Percentiles rank a stretch among this genome's conserved stretches.
Conservation (phyloP, 2,329 filamentous ascomycete species). For the Exophiala spinifera region DNA sequence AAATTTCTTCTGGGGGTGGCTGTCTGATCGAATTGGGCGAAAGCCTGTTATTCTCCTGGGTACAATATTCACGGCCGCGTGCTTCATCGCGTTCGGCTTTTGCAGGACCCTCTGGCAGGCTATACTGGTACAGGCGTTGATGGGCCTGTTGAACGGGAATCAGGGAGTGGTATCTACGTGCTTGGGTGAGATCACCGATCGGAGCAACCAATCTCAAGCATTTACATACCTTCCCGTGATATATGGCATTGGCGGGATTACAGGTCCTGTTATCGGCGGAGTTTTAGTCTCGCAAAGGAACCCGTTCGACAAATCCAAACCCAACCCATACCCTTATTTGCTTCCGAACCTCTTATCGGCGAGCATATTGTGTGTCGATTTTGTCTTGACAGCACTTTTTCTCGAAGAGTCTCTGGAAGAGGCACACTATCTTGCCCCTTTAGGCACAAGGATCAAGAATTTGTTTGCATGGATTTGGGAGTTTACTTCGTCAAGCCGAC, state of each 20-base stretch:
- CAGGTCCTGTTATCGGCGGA: slow-evolving; percentile 86
- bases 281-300: slow-evolving; percentile 67
- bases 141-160: slow-evolving; percentile 94
- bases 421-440: slow-evolving; percentile 58
- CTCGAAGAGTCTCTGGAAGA: slow-evolving; percentile 82
- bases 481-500: slow-evolving; percentile 57
- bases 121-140: slow-evolving; percentile 77
- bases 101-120: slow-evolving; percentile 80
- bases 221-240: slow-evolving; percentile 94
- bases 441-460: slow-evolving; percentile 57
- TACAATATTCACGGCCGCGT: slow-evolving; percentile 75
- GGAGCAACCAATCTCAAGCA: slow-evolving; percentile 86
- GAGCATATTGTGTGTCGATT: slow-evolving; percentile 66
- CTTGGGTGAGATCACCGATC: slow-evolving; percentile 89
- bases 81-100: slow-evolving; percentile 84
- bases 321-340: slow-evolving; percentile 73
- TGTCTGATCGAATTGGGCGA: slow-evolving; percentile 74
- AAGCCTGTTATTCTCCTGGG: slow-evolving; percentile 81
- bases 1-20: slow-evolving; percentile 86
- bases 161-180: slow-evolving; percentile 92
- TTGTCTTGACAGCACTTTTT: slow-evolving; percentile 72
- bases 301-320: slow-evolving; percentile 50
- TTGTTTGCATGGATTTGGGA: slow-evolving; percentile 69
- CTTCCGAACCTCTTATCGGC: slow-evolving; percentile 79
- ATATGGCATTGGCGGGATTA: slow-evolving; percentile 93